Evolutionary conservation across 2,329 filamentous ascomycete species (phyloP).

Genomic region (Incumbomyces lentus): DNA sequence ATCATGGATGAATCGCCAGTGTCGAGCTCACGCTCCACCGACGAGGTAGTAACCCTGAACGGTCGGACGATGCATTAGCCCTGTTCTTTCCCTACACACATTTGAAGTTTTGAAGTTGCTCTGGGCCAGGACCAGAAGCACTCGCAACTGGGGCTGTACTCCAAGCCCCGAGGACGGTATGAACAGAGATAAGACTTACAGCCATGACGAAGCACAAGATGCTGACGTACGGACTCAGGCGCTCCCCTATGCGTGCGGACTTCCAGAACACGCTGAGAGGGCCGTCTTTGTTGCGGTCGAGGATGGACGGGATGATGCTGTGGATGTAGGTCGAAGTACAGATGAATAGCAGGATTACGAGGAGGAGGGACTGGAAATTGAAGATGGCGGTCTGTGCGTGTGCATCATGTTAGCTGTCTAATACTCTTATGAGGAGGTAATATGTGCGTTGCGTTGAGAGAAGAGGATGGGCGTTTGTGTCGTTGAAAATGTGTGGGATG

Average conservation of each 20-base stretch:
- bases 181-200: conserved; percentile 41
- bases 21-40: background rate
- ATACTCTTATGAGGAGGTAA: background rate
- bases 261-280: conserved; percentile 91
- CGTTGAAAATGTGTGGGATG: background rate
- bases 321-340: conserved; percentile 94
- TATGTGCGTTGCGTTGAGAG: background rate
- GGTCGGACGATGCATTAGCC: background rate
- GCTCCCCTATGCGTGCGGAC: conserved; percentile 80
- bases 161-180: too few species aligned
- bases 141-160: too few species aligned
- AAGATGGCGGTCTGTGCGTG: conserved; percentile 73
- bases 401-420: background rate
- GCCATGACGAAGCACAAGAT: conserved; percentile 91
- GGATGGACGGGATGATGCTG: conserved; percentile 74
- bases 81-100: conserved; percentile 10
- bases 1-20: background rate
- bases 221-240: conserved; percentile 89
- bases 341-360: conserved; percentile 88
- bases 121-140: too few species aligned
- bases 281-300: conserved; percentile 90
- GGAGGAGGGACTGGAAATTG: conserved; percentile 94
- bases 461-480: background rate
- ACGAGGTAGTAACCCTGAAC: conserved; percentile 4
- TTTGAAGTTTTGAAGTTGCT: too few species aligned